Evolutionary conservation across 257 asterid species (phyloP).

Genomic region (Linaria vulgaris): DNA sequence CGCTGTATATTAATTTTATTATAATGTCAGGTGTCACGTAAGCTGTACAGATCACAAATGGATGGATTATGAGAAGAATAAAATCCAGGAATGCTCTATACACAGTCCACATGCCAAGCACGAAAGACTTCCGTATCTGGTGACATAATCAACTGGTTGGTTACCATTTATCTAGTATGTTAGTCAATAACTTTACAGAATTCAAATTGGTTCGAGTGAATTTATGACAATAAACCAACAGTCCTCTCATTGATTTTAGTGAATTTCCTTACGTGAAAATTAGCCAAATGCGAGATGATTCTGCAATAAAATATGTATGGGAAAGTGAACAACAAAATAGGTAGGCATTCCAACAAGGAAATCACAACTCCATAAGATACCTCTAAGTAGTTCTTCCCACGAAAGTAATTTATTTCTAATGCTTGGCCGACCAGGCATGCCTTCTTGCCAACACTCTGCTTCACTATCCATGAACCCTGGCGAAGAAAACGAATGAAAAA

Average conservation of each 20-base stretch:
- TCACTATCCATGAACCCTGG: constrained; percentile 97
- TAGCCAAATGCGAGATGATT: too few species aligned
- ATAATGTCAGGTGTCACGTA: too few species aligned
- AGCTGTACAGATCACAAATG: too few species aligned
- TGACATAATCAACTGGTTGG: not conserved
- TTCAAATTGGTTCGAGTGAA: too few species aligned
- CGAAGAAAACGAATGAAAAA: constrained; percentile 20
- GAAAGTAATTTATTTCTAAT: constrained; percentile 68
- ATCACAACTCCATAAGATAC: constrained; percentile 35
- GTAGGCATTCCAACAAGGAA: constrained; percentile 1
- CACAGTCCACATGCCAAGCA: too few species aligned
- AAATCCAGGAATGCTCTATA: too few species aligned
- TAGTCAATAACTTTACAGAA: too few species aligned
- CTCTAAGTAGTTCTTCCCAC: constrained; percentile 86
- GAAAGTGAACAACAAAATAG: not conserved
- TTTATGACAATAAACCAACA: too few species aligned
- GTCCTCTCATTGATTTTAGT: too few species aligned
- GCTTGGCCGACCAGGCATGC: constrained; percentile 93
- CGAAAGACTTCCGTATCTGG: not conserved
- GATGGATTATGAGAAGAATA: not conserved
- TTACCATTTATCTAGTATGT: not conserved
- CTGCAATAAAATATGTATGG: too few species aligned
- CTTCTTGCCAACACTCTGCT: constrained; percentile 94
- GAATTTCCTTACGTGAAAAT: too few species aligned
- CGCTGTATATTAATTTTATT: too few species aligned